These are phyloP conservation scores for Yamadazyma nakazawae DNA, from an alignment of 805 yeast species.

Conservation along the genomic window DNA sequence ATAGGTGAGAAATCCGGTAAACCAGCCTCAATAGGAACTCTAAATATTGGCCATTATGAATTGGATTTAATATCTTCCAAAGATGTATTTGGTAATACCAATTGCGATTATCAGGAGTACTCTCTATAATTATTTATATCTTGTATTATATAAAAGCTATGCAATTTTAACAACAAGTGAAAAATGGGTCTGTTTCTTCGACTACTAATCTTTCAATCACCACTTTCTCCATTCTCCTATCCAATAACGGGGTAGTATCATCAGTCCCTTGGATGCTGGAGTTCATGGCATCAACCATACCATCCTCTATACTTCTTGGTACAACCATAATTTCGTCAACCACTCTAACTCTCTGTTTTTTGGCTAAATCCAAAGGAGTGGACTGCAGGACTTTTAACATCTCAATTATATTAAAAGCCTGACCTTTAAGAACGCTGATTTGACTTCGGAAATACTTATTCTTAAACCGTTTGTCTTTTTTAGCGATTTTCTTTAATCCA, in stretches of 20 bases:
- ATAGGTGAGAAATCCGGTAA: slow-evolving; percentile 7
- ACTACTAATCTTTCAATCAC: slow-evolving; percentile 60
- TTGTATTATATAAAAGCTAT: neutral
- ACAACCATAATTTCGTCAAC: slow-evolving; percentile 61
- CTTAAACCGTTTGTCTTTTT: slow-evolving; percentile 58
- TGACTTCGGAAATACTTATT: slow-evolving; percentile 66
- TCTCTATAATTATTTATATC: neutral
- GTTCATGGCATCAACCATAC: slow-evolving; percentile 22
- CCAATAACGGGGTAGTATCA: slow-evolving; percentile 1
- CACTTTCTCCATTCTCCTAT: slow-evolving; percentile 37
- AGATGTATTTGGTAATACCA: slow-evolving; percentile 27
- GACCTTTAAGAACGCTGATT: slow-evolving; percentile 70
- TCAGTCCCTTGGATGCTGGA: slow-evolving; percentile 1
- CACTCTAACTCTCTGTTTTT: slow-evolving; percentile 54
- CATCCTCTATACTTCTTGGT: slow-evolving; percentile 30
- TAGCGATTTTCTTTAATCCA: slow-evolving; percentile 46
- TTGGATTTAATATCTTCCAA: slow-evolving; percentile 62
- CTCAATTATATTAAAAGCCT: slow-evolving; percentile 73
- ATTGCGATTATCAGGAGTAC: slow-evolving; percentile 4
- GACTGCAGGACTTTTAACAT: slow-evolving; percentile 52
- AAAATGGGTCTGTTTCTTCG: slow-evolving; percentile 55
- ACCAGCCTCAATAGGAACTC: slow-evolving; percentile 44
- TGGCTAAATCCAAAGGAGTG: slow-evolving; percentile 65
- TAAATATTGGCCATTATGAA: slow-evolving; percentile 70
- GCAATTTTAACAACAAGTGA: slow-evolving; percentile 57